Base-by-base conservation (phyloP, 1,139 yeast genomes). In the Yamadazyma atlantica region DNA sequence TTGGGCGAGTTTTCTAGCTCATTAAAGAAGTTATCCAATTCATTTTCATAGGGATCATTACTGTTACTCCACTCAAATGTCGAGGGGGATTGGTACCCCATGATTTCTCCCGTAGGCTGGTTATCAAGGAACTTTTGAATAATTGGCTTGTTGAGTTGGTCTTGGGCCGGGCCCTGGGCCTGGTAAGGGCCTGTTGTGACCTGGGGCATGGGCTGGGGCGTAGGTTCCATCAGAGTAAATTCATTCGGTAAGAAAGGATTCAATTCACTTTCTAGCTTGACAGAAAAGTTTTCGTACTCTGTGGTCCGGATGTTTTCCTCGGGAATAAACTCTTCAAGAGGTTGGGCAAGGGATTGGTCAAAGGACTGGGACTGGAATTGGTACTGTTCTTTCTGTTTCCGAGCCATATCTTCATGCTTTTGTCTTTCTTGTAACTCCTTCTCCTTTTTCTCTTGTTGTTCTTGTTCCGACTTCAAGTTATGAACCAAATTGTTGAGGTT, bases 401-500 rank as follows among this genome's bases (percentile, higher is more conserved):
- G 26, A 23, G n/a, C n/a, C n/a, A n/a, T 19, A 16, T 13, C 23
- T 14, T 9, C 25, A 4, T 14, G 26, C 16, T 30, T 27, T 16
- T 19, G 32, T 24, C 25, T 11, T 19, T 30, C 18, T 32, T 22
- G 37, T 24, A 18, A 24, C 18, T 31, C 32, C 14, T 35, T 35
- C 9, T 24, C 32, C 24, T 14, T 9, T 26, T 35, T 23, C n/a
- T 29, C 32, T 21, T 34, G 29, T 28, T 34, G 10, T 33, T 42
- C 38, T 13, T 44, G 49, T 11, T 43, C 44, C 26, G 44, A 41
- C 14, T 44, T 35, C 38, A 62, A 45, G 29, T 51, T 62, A 6
- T 66, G 64, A 11, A 73, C 66, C 32, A 75, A 54, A 21, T 63
- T 55, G 14, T 63, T 55, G 43, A 75, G 56, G 45, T 67, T 73